These are phyloP conservation scores for Cladorrhinum sp. DNA, from an alignment of 2,329 filamentous ascomycete species.

Conservation along the genomic window DNA sequence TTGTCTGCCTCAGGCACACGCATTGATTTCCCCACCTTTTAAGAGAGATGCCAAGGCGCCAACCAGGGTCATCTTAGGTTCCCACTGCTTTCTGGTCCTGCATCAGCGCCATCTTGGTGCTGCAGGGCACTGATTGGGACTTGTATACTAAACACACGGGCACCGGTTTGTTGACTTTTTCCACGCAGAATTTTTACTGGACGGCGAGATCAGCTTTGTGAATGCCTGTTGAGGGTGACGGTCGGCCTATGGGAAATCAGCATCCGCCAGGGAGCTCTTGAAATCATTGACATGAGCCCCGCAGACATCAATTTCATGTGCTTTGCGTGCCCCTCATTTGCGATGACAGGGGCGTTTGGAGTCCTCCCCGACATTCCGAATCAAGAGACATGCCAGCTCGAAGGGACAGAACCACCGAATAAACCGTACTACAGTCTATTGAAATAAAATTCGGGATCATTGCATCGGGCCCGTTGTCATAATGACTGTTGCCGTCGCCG, in stretches of 20 bases:
- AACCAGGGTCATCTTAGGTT: conserved; percentile 3
- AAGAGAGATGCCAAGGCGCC: conserved; percentile 11
- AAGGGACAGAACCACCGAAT: background rate
- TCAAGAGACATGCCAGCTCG: background rate
- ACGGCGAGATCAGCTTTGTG: background rate
- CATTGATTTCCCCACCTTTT: conserved; percentile 11
- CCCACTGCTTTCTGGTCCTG: conserved; percentile 9
- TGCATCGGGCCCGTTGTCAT: background rate
- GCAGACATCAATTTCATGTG: background rate
- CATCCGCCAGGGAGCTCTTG: too few relatives aligned
- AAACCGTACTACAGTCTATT: background rate
- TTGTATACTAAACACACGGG: background rate
- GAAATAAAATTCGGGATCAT: background rate
- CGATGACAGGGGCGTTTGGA: background rate
- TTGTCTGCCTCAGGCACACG: conserved; percentile 15
- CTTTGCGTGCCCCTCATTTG: background rate
- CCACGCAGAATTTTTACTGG: too few relatives aligned
- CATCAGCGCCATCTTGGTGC: background rate
- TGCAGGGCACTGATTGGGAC: background rate
- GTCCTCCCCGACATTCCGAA: background rate
- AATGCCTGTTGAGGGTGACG: too few relatives aligned
- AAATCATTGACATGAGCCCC: background rate
- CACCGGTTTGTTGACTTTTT: background rate
- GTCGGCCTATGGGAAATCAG: too few relatives aligned
- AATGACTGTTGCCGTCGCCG: background rate